These are phyloP conservation scores for Aspergillus nidulans DNA, from an alignment of 495 filamentous ascomycete species.

Conservation along the genomic window DNA sequence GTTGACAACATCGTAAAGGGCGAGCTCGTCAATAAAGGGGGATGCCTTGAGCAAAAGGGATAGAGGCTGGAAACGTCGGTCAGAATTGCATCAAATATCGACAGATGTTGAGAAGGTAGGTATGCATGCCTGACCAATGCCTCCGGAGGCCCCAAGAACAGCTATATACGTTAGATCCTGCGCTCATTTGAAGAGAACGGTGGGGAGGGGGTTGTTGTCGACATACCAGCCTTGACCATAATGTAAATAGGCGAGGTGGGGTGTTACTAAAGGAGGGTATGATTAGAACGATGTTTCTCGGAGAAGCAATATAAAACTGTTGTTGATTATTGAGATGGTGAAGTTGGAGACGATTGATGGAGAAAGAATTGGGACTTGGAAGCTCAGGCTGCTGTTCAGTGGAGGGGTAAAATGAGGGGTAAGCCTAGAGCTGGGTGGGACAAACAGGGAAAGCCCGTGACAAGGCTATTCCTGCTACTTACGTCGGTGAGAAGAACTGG, in stretches of 20 bases:
- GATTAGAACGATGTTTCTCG: neutral
- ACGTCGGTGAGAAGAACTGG: constrained; percentile 2
- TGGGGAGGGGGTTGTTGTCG: neutral
- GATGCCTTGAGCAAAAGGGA: constrained; percentile 90
- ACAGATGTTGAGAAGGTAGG: neutral
- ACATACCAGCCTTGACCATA: constrained; percentile 87
- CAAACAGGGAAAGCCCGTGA: constrained; percentile 6
- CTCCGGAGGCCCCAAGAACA: constrained; percentile 94
- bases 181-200: neutral
- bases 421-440: constrained; percentile 13
- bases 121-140: constrained; percentile 86
- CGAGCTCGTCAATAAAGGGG: constrained; percentile 81
- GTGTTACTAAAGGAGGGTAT: neutral
- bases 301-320: constrained; percentile 1
- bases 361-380: constrained; percentile 4
- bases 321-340: neutral
- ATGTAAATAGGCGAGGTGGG: constrained; percentile 27
- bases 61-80: constrained; percentile 60
- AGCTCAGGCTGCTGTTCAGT: constrained; percentile 9
- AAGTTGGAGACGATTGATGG: constrained; percentile 13
- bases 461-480: constrained; percentile 5
- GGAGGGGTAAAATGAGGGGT: constrained; percentile 19
- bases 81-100: constrained; percentile 3
- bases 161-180: constrained; percentile 41
- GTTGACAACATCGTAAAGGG: constrained; percentile 99